Evolutionary conservation across 2,329 filamentous ascomycete genomes (phyloP), one percentile per base, ranked within the genome.

Genomic region (Beauveria asiatica): DNA sequence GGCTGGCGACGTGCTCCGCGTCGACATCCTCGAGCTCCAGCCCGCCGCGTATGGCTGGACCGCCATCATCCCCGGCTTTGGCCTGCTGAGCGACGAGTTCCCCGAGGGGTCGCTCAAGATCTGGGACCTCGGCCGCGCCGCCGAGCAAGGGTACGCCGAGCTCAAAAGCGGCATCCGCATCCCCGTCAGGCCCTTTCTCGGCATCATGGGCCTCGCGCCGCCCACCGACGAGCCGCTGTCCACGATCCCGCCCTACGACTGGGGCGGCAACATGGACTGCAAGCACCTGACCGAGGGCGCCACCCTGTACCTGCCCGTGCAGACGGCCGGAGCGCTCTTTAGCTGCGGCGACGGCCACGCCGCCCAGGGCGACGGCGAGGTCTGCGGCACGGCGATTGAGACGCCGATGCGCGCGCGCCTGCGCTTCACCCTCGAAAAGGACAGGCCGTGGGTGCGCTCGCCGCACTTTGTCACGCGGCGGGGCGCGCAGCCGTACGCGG

Each of bases 311-410:
- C 71, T 82, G 1, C 79, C 80, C 16, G 75, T 82, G 13, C 74
- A 80, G 65, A 75, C 76, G 0, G 64, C 73, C 3, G 80, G 80
- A 0, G 80, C 78, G 1, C 69, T 81, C 13, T 81, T 83, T 66
- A 80, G 77, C 66, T 80, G 78, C 62, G 80, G 80, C 41, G 80
- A 83, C 65, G 80, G 79, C 0, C 80, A 83, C 66, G 79, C 78
- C 3, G 79, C 78, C 0, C 80, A 83, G 65, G 80, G 80, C 3
- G 78, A 81, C 62, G 80, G 80, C 3, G 80, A 82, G 64, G 76
- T 82, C 23, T 82, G 79, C 63, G 79, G 80, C 6, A 80, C 78
- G n/a, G 80, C 80, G 7, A 80, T 83, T 64, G 80, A 83, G 71
- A 82, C 79, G 27, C 74, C 78, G 1, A 77, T 81, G 70, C 74